A percentile compares a stretch with the other conserved stretches of the same genome.
Evolutionary conservation across 495 filamentous ascomycete genomes (phyloP).

Genomic region (Penicillium pulvis): DNA sequence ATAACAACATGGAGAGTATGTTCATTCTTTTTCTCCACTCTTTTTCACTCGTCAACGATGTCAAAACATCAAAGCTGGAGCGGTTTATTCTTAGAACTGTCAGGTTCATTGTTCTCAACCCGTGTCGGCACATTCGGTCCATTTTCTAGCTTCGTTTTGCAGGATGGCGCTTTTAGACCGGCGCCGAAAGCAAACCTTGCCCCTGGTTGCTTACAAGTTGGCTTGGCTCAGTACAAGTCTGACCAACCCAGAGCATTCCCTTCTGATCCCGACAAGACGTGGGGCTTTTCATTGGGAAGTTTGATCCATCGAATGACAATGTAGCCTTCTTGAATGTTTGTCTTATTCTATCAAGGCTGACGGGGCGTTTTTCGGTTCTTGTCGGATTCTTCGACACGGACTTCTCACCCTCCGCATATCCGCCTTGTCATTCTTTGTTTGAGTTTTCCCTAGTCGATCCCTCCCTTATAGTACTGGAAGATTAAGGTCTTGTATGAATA

Average conservation of each 20-base stretch:
- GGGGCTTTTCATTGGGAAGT: conserved; percentile 3
- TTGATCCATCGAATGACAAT: background rate
- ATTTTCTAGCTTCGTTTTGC: background rate
- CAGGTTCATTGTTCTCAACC: conserved; percentile 2
- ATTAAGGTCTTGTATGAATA: background rate
- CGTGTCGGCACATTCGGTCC: background rate
- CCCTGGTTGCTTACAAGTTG: background rate
- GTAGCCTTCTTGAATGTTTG: background rate
- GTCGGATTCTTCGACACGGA: background rate
- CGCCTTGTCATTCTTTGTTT: background rate
- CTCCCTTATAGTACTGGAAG: background rate
- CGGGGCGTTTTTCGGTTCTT: background rate
- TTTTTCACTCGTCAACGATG: conserved; percentile 2
- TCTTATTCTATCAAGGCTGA: background rate
- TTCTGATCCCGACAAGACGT: background rate
- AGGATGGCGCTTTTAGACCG: background rate
- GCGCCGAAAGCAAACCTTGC: background rate
- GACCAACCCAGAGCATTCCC: conserved; percentile 1
- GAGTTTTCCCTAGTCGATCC: background rate
- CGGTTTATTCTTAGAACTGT: background rate
- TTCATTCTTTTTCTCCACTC: background rate
- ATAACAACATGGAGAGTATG: background rate
- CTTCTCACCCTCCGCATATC: background rate
- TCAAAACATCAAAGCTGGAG: conserved; percentile 1
- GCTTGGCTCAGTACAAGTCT: background rate